Evolutionary conservation across 768 basidiomycete species (phyloP).

Genomic region (Mycena rosella): DNA sequence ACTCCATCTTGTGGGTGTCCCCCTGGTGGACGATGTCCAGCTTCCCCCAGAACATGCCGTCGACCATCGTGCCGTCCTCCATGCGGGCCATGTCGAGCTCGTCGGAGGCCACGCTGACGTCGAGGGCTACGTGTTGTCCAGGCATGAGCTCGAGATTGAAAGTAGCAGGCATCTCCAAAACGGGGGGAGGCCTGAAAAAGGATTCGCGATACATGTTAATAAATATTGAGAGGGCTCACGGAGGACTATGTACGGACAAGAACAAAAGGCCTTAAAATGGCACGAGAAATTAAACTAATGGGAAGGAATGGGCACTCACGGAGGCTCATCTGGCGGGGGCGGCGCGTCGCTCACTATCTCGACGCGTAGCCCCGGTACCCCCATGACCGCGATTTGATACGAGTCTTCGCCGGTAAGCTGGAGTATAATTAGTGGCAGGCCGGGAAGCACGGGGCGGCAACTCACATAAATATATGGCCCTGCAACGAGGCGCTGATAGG

Average conservation of each 20-base stretch:
- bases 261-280: slow-evolving; percentile 34
- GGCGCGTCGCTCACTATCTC: slow-evolving; percentile 90
- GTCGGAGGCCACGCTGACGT: slow-evolving; percentile 82
- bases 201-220: slow-evolving; percentile 33
- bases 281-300: slow-evolving; percentile 22
- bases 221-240: slow-evolving; percentile 58
- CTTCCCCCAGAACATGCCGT: slow-evolving; percentile 91
- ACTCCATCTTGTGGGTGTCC: slow-evolving; percentile 85
- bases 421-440: slow-evolving; percentile 30
- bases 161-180: slow-evolving; percentile 88
- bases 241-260: slow-evolving; percentile 49
- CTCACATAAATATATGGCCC: slow-evolving; percentile 88
- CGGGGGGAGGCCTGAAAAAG: slow-evolving; percentile 67
- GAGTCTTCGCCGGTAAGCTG: slow-evolving; percentile 89
- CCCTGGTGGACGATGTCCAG: slow-evolving; percentile 85
- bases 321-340: slow-evolving; percentile 86
- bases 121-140: slow-evolving; percentile 84
- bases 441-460: slow-evolving; percentile 25
- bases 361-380: slow-evolving; percentile 84
- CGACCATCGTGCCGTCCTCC: slow-evolving; percentile 90
- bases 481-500: slow-evolving; percentile 76
- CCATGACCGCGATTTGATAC: slow-evolving; percentile 89
- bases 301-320: slow-evolving; percentile 61
- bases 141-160: slow-evolving; percentile 87
- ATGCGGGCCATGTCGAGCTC: slow-evolving; percentile 93